phyloP scores from a whole-genome alignment of 768 basidiomycete species.

The Butyriboletus loyo region DNA sequence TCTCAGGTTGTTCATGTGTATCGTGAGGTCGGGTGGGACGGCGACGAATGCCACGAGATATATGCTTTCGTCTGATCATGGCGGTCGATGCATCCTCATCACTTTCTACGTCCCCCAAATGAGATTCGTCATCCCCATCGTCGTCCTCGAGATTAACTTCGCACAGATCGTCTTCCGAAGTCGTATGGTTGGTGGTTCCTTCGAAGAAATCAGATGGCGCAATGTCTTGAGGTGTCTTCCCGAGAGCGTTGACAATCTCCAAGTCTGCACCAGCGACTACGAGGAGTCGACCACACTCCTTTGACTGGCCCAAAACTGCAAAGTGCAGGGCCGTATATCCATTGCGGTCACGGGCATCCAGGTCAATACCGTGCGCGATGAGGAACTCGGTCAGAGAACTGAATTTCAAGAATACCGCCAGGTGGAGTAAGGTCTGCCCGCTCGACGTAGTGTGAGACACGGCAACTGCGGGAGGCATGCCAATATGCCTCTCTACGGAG shows the following conservation, averaged over 20 bases:
- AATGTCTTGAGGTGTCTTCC: conserved; percentile 67
- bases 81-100: conserved; percentile 47
- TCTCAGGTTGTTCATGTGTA: conserved; percentile 11
- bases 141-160: conserved; percentile 29
- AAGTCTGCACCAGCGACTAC: conserved; percentile 78
- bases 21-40: conserved; percentile 16
- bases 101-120: conserved; percentile 68
- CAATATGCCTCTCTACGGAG: conserved; percentile 41
- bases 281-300: conserved; percentile 61
- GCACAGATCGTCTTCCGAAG: conserved; percentile 23
- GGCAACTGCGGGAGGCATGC: conserved; percentile 47
- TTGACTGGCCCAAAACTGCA: conserved; percentile 64
- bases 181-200: conserved; percentile 25
- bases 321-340: conserved; percentile 91
- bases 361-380: conserved; percentile 65
- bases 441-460: conserved; percentile 68
- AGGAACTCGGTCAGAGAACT: conserved; percentile 68
- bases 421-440: conserved; percentile 87
- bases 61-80: conserved; percentile 29
- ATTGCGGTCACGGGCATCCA: conserved; percentile 84
- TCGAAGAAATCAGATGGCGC: conserved; percentile 45
- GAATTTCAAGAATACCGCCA: conserved; percentile 80
- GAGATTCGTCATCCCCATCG: conserved; percentile 58
- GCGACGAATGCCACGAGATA: conserved; percentile 36
- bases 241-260: conserved; percentile 69